Evolutionary conservation across 140 eudicot genomes (phyloP).

Genomic region (Senecio squalidus): DNA sequence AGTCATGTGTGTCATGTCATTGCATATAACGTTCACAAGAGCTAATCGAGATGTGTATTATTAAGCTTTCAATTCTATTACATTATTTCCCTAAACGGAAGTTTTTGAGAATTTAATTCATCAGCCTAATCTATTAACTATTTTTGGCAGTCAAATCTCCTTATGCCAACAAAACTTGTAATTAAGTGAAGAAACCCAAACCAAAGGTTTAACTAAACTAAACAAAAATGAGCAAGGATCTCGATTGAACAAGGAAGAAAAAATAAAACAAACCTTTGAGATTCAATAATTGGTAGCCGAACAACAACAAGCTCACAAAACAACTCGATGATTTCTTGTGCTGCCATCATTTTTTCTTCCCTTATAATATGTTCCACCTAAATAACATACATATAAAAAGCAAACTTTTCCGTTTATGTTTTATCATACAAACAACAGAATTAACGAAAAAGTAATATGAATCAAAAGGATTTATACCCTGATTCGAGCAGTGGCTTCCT

Average conservation of each 20-base stretch:
- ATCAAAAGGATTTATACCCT: constrained; percentile 39
- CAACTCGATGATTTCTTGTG: constrained; percentile 91
- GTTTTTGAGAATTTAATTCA: not conserved
- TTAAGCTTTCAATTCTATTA: not conserved
- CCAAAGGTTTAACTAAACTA: not conserved
- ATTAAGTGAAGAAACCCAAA: not conserved
- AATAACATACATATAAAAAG: constrained; percentile 1
- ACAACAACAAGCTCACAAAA: constrained; percentile 94
- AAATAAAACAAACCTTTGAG: constrained; percentile 58
- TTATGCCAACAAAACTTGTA: not conserved
- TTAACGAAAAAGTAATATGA: not conserved
- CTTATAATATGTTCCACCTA: constrained; percentile 96
- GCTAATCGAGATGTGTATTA: no score
- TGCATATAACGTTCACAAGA: no score
- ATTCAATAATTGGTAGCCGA: constrained; percentile 93
- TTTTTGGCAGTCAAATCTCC: not conserved
- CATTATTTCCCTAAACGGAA: not conserved
- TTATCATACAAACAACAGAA: not conserved
- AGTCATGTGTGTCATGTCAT: no score
- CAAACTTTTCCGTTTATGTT: not conserved
- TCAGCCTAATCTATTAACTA: not conserved
- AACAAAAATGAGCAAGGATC: not conserved
- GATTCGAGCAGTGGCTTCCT: constrained; percentile 97
- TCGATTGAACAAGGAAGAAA: not conserved
- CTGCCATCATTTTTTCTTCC: constrained; percentile 99